Conservation (phyloP, 1,284 basidiomycete genomes). For the Malassezia pachydermatis region DNA sequence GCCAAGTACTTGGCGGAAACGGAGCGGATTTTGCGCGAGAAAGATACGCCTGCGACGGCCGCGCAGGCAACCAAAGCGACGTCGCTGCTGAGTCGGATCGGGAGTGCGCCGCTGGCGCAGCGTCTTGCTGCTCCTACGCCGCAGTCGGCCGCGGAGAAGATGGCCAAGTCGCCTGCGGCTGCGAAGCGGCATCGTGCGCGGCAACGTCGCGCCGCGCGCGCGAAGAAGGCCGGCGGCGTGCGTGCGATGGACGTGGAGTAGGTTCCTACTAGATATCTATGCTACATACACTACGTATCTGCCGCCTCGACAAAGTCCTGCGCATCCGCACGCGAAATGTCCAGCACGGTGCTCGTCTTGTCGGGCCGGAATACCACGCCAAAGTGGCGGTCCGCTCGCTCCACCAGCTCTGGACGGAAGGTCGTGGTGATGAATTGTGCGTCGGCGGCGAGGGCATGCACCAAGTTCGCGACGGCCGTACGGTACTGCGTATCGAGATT, state of each 20-base stretch:
- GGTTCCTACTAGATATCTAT: no score
- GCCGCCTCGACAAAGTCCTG: slow-evolving; percentile 69
- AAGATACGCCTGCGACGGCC: neutral
- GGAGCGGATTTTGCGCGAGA: slow-evolving; percentile 7
- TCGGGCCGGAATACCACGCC: slow-evolving; percentile 98
- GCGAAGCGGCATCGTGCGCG: slow-evolving; percentile 1
- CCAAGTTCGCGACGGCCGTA: slow-evolving; percentile 94
- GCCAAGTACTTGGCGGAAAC: slow-evolving; percentile 11
- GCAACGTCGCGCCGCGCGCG: neutral
- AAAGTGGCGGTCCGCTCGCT: slow-evolving; percentile 87
- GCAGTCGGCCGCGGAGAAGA: neutral
- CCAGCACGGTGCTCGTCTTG: slow-evolving; percentile 70
- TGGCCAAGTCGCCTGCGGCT: neutral
- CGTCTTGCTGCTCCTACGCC: neutral
- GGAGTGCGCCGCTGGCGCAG: slow-evolving; percentile 14
- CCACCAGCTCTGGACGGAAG: slow-evolving; percentile 92
- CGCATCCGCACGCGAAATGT: slow-evolving; percentile 71
- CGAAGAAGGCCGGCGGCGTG: neutral
- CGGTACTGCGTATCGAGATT: slow-evolving; percentile 96
- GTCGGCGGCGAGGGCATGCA: slow-evolving; percentile 69
- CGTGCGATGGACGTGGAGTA: slow-evolving; percentile 14
- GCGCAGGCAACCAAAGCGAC: neutral
- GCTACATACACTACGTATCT: slow-evolving; percentile 1
- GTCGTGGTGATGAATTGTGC: slow-evolving; percentile 99
- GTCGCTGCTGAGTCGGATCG: slow-evolving; percentile 13